Base-by-base conservation (phyloP, 345 rosid genomes). In the Leavenworthia alabamica region DNA sequence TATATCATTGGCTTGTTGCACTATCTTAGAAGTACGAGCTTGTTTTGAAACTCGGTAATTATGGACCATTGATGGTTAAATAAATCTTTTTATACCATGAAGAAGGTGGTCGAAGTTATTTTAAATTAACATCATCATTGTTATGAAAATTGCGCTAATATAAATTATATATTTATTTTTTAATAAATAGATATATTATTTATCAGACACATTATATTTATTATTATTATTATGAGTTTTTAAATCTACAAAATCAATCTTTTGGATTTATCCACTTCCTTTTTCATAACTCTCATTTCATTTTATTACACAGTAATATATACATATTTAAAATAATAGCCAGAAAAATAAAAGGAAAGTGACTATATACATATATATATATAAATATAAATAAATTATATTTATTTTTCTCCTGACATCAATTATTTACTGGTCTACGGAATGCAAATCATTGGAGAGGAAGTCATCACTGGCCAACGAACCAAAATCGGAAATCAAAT, bases 391-490 rank as follows among this genome's bases (percentile, higher is more conserved):
- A n/a, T n/a, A n/a, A n/a, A n/a, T n/a, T n/a, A n/a, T n/a, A n/a
- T n/a, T 8, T 9, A 3, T 9, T 32, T 32, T 39, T 39, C 17
- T 36, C 40, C 40, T 6, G 65, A 20, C 56, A 19, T 62, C 29
- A 51, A 42, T 42, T 29, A 4, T 33, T 24, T 33, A 65, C 55
- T 24, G 47, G 11, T 16, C 6, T 16, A 2, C 27, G 66, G 33
- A 60, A 46, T 43, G 3, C 73, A 68, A 68, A 60, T 33, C 52
- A 60, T 52, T 33, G 67, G 56, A 27, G 67, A 52, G 13, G 23
- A 13, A 13, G 47, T 41, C 17, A 40, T 57, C 43, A 53, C 43
- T 56, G 52, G 73, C 43, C 61, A 60, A 51, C 16, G 61, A 68
- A 60, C 50, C 57, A 57, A 37, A 36, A 48, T 0, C 0, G 15